Base-by-base conservation (phyloP, 2,329 filamentous ascomycete genomes). In the Neobulgaria alba region DNA sequence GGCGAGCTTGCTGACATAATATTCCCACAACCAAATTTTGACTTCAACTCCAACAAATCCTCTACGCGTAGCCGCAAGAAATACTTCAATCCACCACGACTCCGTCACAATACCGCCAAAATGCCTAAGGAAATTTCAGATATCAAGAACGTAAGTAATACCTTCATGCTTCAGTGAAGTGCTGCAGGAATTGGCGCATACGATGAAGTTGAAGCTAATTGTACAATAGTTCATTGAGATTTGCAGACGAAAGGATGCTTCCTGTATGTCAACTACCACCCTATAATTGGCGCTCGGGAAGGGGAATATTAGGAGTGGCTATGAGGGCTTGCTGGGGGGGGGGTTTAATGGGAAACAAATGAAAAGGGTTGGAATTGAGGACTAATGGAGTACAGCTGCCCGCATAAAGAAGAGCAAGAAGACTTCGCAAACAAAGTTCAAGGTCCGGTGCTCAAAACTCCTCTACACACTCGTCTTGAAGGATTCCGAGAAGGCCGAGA, bases 401-500 rank as follows among this genome's bases (percentile, higher is more conserved):
- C 82, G 85, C 69, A 87, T 90, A 77, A 90, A 96, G 88, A 92
- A 93, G 79, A 94, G 82, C 81, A 83, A 81, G 71, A 82, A 84
- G 73, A 73, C 75, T 64, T 78, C 82, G 67, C 82, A 90, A 77
- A 89, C 92, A 82, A 98, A 98, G 85, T 96, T 98, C 88, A 98
- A 98, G 87, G 90, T 98, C 79, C 87, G 92, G 71, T 96, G 92
- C 84, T 77, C 86, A 68, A 80, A 82, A 64, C 82, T 92, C 77
- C 77, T 98, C 60, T 98, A 98, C 85, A 95, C 92, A 60, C 82
- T 98, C 61, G 85, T 94, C 67, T 82, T 98, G 63, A 95, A 95
- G 82, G 92, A 98, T 74, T 79, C 80, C 64, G 92, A 95, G 67
- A 96, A 96, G 86, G 93, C 90, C 71, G 92, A 96, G 77, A 98